Evolutionary conservation across 176 grass and related monocot genomes (phyloP).

Genomic region (Melocanna baccifera): DNA sequence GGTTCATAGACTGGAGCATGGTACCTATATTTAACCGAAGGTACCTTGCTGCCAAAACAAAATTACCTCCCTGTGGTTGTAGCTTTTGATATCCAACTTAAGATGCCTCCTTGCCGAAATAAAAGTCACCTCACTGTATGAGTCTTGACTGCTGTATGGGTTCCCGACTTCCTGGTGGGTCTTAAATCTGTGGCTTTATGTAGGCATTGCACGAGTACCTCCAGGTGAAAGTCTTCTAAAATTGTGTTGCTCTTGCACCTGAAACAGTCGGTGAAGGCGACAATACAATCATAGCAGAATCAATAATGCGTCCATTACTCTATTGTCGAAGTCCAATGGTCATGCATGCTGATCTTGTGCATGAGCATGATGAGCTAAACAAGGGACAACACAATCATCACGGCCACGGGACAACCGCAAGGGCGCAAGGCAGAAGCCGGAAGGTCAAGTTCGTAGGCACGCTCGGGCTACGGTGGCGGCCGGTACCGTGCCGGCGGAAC

Average conservation of each 20-base stretch:
- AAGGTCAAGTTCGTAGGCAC: too few relatives aligned
- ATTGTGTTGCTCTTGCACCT: not conserved
- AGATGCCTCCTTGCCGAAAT: not conserved
- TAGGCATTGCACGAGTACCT: not conserved
- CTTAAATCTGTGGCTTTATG: not conserved
- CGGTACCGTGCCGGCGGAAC: too few relatives aligned
- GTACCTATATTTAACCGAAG: conserved; percentile 1
- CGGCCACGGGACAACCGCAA: too few relatives aligned
- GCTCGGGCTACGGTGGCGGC: too few relatives aligned
- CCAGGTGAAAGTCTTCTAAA: not conserved
- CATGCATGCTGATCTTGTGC: not conserved
- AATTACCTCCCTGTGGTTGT: not conserved
- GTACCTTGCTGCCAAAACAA: not conserved
- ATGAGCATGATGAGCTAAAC: not conserved
- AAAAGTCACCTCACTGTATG: not conserved
- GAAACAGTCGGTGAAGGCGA: not conserved
- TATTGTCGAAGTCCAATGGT: not conserved
- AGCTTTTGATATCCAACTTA: not conserved
- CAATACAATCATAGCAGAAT: not conserved
- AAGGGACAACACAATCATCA: too few relatives aligned
- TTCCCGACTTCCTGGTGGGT: not conserved
- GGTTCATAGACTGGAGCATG: not conserved
- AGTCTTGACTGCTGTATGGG: not conserved
- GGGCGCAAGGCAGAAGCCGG: too few relatives aligned
- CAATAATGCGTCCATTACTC: not conserved